A percentile compares a stretch with the other conserved stretches of the same genome.
Conservation (phyloP, 169 alveolate species). For the Babesia gibsoni region DNA sequence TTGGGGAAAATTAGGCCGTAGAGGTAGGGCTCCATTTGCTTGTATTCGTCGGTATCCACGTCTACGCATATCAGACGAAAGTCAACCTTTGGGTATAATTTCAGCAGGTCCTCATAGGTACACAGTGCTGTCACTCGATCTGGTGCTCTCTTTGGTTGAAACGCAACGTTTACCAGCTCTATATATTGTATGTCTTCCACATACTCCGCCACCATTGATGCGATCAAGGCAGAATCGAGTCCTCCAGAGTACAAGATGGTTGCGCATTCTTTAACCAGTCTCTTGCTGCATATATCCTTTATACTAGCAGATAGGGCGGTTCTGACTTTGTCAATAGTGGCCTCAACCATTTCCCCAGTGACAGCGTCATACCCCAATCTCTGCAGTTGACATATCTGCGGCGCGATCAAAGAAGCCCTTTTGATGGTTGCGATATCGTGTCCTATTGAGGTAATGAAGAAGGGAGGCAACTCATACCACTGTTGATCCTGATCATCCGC, state of each 20-base stretch:
- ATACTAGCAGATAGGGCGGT: slow-evolving; percentile 16
- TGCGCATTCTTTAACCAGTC: slow-evolving; percentile 21
- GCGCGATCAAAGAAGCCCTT: background rate
- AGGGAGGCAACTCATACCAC: slow-evolving; percentile 59
- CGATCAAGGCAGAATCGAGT: slow-evolving; percentile 67
- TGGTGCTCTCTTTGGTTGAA: slow-evolving; percentile 60
- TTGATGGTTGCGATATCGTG: background rate
- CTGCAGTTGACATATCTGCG: background rate
- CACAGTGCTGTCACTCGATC: slow-evolving; percentile 69
- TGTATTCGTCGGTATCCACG: slow-evolving; percentile 55
- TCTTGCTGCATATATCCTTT: background rate
- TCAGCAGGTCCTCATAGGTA: slow-evolving; percentile 65
- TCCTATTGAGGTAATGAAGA: background rate
- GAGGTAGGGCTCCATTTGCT: slow-evolving; percentile 52
- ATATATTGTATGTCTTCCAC: slow-evolving; percentile 39
- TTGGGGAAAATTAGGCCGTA: slow-evolving; percentile 57
- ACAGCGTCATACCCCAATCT: background rate
- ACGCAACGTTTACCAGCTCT: slow-evolving; percentile 66
- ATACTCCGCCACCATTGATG: slow-evolving; percentile 50
- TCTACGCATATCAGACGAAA: slow-evolving; percentile 64
- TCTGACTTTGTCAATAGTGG: slow-evolving; percentile 4
- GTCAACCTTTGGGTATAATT: slow-evolving; percentile 52
- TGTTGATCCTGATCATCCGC: background rate
- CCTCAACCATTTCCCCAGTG: background rate
- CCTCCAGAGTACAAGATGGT: slow-evolving; percentile 73